Evolutionary conservation across 2,329 filamentous ascomycete species (phyloP).

Genomic region (Pseudopithomyces chartarum): DNA sequence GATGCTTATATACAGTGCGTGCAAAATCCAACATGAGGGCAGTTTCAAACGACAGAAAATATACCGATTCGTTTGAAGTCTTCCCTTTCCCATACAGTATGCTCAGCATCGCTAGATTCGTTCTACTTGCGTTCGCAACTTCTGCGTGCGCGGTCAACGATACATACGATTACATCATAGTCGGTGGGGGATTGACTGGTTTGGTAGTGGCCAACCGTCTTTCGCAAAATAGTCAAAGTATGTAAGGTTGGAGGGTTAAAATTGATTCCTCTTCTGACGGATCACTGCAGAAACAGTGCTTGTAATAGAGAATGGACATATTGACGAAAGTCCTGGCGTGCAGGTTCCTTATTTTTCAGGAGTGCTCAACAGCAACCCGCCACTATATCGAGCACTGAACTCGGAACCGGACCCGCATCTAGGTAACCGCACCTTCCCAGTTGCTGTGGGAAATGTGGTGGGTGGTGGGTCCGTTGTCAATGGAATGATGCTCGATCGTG

Average conservation of each 20-base stretch:
- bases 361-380: not conserved
- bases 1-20: too few relatives aligned
- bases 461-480: conserved; percentile 47
- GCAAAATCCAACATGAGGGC: too few relatives aligned
- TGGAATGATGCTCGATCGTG: conserved; percentile 47
- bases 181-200: conserved; percentile 26
- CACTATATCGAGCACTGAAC: not conserved
- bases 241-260: not conserved
- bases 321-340: conserved; percentile 14
- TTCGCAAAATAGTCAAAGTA: conserved; percentile 16
- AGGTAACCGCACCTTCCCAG: not conserved
- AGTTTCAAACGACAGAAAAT: too few relatives aligned
- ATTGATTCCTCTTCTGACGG: not conserved
- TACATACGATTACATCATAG: conserved; percentile 26
- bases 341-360: conserved; percentile 12
- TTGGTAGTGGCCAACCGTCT: conserved; percentile 25
- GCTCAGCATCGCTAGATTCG: not conserved
- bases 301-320: conserved; percentile 21
- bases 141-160: not conserved
- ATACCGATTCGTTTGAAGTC: too few relatives aligned
- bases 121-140: not conserved
- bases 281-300: conserved; percentile 16
- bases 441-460: conserved; percentile 19
- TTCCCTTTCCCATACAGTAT: not conserved
- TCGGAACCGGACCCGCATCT: not conserved